Evolutionary conservation across 2,329 filamentous ascomycete genomes (phyloP), one percentile per base, ranked within the genome.

Genomic region (Daldinia sp.): DNA sequence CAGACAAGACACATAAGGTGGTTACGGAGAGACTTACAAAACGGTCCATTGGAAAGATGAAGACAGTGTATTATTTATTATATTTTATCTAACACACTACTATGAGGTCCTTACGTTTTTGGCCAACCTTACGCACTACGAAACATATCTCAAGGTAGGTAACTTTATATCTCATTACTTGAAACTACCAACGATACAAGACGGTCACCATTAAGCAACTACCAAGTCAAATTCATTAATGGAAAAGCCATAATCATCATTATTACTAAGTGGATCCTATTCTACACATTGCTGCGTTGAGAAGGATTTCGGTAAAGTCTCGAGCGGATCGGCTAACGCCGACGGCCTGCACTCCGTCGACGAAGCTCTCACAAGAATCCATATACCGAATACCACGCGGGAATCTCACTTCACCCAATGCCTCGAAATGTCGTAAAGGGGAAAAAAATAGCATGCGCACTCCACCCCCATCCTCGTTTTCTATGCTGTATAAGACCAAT

Each of bases 301-400:
- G 29, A 15, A 41, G 30, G 47, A 15, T 37, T 56, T 34, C 53
- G 49, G 32, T 47, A 49, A 55, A 48, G 34, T 61, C 52, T 52
- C 58, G 13, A 39, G 27, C 32, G 56, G 56, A 64, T 57, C 39
- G 58, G 48, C 58, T 57, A 48, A 58, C 58, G 47, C 55, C 60
- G 68, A 63, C 60, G 72, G 73, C 71, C 73, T 75, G 73, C 73
- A 75, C 73, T 74, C 73, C 73, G 62, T 66, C 62, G 63, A 56
- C 54, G 65, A 53, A 55, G 48, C 57, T 43, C 45, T 47, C 52
- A 32, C 43, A 60, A 41, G 43, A 60, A 51, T 54, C 35, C 53
- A 47, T 51, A 57, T 61, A 55, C 55, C 58, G 55, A 53, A 65
- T 64, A 55, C 43, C 34, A 58, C 39, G 56, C 35, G 27, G 54